phyloP scores from a whole-genome alignment of 2,329 filamentous ascomycete species.

The Aureobasidium vineae region DNA sequence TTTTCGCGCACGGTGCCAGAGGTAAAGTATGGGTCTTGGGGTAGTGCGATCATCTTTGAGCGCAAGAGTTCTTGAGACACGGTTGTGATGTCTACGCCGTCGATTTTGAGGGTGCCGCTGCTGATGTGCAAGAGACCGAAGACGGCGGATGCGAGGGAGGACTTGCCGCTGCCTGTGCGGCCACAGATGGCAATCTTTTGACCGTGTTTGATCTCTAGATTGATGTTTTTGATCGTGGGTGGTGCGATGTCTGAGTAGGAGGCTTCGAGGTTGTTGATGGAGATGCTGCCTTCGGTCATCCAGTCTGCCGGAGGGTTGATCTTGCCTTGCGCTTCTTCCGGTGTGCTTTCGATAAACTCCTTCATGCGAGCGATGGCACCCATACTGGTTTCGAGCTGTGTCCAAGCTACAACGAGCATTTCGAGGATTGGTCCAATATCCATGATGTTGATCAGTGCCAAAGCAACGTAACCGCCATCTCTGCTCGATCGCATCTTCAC shows the following conservation, averaged over 20 bases:
- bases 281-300: conserved; percentile 70
- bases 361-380: conserved; percentile 57
- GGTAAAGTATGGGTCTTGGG: conserved; percentile 55
- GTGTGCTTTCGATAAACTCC: conserved; percentile 49
- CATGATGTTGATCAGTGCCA: conserved; percentile 55
- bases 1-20: conserved; percentile 51
- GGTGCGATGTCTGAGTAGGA: conserved; percentile 33
- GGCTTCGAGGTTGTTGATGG: conserved; percentile 62
- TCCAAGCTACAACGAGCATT: conserved; percentile 55
- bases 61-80: conserved; percentile 49
- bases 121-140: conserved; percentile 51
- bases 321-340: conserved; percentile 57
- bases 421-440: conserved; percentile 54
- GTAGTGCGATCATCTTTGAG: conserved; percentile 47
- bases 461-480: conserved; percentile 52
- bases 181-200: conserved; percentile 55
- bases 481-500: conserved; percentile 44
- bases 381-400: conserved; percentile 57
- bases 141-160: conserved; percentile 50
- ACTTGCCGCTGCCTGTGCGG: conserved; percentile 56
- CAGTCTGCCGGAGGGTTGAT: conserved; percentile 65
- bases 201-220: conserved; percentile 48
- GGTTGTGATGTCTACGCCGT: conserved; percentile 48
- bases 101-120: conserved; percentile 47
- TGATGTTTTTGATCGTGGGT: conserved; percentile 48